Evolutionary conservation across 106 monocot genomes (phyloP).

Genomic region (Cymbidium sinense): DNA sequence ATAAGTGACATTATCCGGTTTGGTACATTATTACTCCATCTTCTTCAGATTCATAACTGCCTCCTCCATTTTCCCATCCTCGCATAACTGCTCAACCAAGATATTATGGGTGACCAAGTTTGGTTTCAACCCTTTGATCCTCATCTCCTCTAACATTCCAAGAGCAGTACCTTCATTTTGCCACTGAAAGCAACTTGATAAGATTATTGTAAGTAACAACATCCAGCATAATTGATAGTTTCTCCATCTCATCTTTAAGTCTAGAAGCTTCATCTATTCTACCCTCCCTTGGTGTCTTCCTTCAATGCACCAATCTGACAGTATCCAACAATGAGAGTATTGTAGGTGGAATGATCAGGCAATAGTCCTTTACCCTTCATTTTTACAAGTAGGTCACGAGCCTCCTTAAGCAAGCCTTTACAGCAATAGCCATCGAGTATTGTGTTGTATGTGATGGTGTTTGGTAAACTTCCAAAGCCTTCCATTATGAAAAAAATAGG

Average conservation of each 20-base stretch:
- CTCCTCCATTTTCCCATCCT: slow-evolving; percentile 69
- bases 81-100: slow-evolving; percentile 59
- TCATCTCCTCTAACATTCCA: slow-evolving; percentile 54
- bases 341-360: slow-evolving; percentile 76
- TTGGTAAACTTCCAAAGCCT: slow-evolving; percentile 40
- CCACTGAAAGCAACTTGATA: slow-evolving; percentile 62
- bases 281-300: too few relatives aligned
- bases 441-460: too few relatives aligned
- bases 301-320: slow-evolving; percentile 47
- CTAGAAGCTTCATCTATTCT: slow-evolving; percentile 67
- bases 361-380: slow-evolving; percentile 45
- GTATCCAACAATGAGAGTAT: slow-evolving; percentile 61
- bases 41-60: slow-evolving; percentile 41
- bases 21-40: slow-evolving; percentile 65
- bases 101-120: slow-evolving; percentile 62
- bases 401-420: slow-evolving; percentile 75
- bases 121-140: slow-evolving; percentile 33
- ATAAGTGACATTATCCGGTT: slow-evolving; percentile 68
- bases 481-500: slow-evolving; percentile 35
- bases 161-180: slow-evolving; percentile 29
- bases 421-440: slow-evolving; percentile 60
- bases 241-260: slow-evolving; percentile 68
- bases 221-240: slow-evolving; percentile 42
- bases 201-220: slow-evolving; percentile 70
- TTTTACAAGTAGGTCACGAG: slow-evolving; percentile 43